phyloP scores from a whole-genome alignment of 2,329 filamentous ascomycete genomes.

The Pseudocercospora cruenta region DNA sequence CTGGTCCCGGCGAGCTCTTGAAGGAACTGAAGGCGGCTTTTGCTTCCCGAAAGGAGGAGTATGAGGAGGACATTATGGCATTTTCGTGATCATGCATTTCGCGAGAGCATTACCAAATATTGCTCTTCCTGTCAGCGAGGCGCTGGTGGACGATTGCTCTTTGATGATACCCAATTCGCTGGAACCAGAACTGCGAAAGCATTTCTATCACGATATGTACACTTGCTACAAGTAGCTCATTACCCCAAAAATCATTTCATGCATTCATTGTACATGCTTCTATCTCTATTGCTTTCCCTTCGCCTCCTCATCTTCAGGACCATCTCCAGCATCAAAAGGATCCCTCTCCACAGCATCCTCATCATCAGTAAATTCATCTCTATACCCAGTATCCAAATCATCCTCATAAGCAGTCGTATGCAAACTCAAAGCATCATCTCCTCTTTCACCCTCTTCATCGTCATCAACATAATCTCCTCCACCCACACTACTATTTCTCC shows the following conservation, averaged over 20 bases:
- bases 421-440: slow-evolving; percentile 56
- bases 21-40: slow-evolving; percentile 23
- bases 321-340: slow-evolving; percentile 51
- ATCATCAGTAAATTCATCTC: slow-evolving; percentile 48
- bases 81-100: neutral
- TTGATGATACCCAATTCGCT: slow-evolving; percentile 11
- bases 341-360: slow-evolving; percentile 49
- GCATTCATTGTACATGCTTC: neutral
- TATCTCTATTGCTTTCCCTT: slow-evolving; percentile 5
- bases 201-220: neutral
- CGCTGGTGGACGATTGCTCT: slow-evolving; percentile 2
- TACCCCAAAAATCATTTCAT: neutral
- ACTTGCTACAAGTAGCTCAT: slow-evolving; percentile 2
- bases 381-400: slow-evolving; percentile 51
- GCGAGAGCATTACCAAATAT: neutral
- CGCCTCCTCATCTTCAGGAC: slow-evolving; percentile 14
- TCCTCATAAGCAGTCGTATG: slow-evolving; percentile 56
- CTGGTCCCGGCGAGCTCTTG: slow-evolving; percentile 7
- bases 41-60: neutral
- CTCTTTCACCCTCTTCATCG: slow-evolving; percentile 49
- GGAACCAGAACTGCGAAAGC: neutral
- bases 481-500: slow-evolving; percentile 18
- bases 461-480: slow-evolving; percentile 48
- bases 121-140: slow-evolving; percentile 7
- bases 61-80: slow-evolving; percentile 22